These are phyloP conservation scores for Candida rishiriensis DNA, from an alignment of 805 yeast genomes.

Conservation along the genomic window DNA sequence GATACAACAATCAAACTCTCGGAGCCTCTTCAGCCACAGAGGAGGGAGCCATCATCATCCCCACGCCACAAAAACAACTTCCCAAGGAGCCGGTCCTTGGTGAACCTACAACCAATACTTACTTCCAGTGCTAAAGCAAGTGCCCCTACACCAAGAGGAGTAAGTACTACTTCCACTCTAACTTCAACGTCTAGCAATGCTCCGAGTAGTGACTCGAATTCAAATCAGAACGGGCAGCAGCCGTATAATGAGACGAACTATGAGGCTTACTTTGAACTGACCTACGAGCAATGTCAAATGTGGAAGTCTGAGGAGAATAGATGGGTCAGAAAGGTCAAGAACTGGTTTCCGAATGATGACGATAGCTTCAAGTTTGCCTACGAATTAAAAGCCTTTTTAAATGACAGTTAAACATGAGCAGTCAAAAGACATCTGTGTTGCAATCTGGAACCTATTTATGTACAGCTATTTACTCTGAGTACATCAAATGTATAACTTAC, in stretches of 20 bases:
- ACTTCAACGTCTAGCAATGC: slow-evolving; percentile 1
- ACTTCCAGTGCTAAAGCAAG: no score
- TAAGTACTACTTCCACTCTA: background rate
- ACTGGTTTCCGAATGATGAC: slow-evolving; percentile 31
- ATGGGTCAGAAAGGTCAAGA: slow-evolving; percentile 32
- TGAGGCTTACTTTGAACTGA: slow-evolving; percentile 19
- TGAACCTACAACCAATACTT: no score
- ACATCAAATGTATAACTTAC: background rate
- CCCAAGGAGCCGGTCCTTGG: background rate
- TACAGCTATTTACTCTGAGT: no score
- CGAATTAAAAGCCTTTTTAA: slow-evolving; percentile 27
- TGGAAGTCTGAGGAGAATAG: slow-evolving; percentile 31
- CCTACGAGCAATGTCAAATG: slow-evolving; percentile 22
- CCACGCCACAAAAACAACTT: background rate
- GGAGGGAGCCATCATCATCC: background rate
- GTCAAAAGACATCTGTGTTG: no score
- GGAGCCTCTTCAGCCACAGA: background rate
- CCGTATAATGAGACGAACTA: no score
- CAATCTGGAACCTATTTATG: no score
- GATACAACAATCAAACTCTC: slow-evolving; percentile 7
- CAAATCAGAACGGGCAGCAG: background rate
- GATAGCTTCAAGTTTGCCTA: slow-evolving; percentile 25
- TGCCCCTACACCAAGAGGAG: background rate
- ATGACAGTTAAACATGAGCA: slow-evolving; percentile 15
- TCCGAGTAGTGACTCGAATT: background rate